Percentiles rank a stretch among this genome's conserved stretches.
phyloP scores from a whole-genome alignment of 768 basidiomycete species.

The Leucocoprinus birnbaumii region DNA sequence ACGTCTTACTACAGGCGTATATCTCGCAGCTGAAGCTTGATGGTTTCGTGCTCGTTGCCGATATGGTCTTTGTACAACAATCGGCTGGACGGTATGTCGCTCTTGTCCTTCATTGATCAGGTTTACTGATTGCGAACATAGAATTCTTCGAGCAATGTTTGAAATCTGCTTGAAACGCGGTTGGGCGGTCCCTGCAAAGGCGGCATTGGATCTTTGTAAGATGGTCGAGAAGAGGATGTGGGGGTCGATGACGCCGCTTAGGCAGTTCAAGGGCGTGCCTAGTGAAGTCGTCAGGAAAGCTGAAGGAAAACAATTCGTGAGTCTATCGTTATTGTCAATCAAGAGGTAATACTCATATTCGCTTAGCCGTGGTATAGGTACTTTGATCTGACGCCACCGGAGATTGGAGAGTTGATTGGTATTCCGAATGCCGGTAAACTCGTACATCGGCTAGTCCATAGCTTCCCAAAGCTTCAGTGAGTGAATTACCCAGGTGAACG shows the following conservation, averaged over 20 bases:
- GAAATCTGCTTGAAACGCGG: slow-evolving; percentile 97
- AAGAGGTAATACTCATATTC: not conserved
- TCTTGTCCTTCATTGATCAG: not conserved
- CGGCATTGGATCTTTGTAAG: slow-evolving; percentile 91
- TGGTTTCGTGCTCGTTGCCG: slow-evolving; percentile 75
- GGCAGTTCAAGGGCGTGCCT: slow-evolving; percentile 93
- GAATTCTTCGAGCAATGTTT: slow-evolving; percentile 93
- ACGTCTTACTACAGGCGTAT: slow-evolving; percentile 85
- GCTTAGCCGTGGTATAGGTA: not conserved
- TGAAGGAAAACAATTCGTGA: slow-evolving; percentile 95
- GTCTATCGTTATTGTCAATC: slow-evolving; percentile 22
- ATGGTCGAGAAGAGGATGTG: slow-evolving; percentile 95
- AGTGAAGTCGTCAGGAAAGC: slow-evolving; percentile 84
- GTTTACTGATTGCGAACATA: slow-evolving; percentile 19
- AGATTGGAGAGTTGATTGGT: slow-evolving; percentile 93
- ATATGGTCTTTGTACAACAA: slow-evolving; percentile 97
- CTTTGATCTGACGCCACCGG: slow-evolving; percentile 65
- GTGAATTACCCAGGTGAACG: slow-evolving; percentile 20
- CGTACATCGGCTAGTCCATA: slow-evolving; percentile 91
- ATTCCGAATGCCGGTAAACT: slow-evolving; percentile 90
- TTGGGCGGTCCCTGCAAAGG: slow-evolving; percentile 94
- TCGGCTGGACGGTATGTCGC: slow-evolving; percentile 78
- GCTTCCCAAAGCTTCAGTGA: slow-evolving; percentile 91
- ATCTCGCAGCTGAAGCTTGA: slow-evolving; percentile 94
- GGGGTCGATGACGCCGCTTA: slow-evolving; percentile 95